Conservation (phyloP, 805 yeast genomes). For the Ogataea salicorniae region DNA sequence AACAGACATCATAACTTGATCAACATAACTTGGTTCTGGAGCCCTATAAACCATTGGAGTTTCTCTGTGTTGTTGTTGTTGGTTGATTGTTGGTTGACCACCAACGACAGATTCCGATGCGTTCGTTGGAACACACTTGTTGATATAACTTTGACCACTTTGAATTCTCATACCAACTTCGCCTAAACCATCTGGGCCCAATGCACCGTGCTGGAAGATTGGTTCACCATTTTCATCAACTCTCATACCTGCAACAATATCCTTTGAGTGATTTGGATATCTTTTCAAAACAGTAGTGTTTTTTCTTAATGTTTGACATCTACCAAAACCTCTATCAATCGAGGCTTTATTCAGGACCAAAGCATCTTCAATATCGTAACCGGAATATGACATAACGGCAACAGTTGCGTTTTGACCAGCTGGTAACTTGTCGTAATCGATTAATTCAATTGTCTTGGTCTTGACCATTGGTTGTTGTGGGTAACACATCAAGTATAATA, state of each 20-base stretch:
- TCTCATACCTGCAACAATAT: constrained; percentile 86
- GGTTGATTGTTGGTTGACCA: constrained; percentile 24
- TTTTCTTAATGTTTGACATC: constrained; percentile 93
- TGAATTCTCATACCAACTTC: constrained; percentile 90
- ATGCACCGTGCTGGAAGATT: constrained; percentile 75
- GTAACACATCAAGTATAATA: constrained; percentile 92
- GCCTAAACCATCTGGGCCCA: constrained; percentile 95
- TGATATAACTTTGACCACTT: constrained; percentile 90
- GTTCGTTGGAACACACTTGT: constrained; percentile 87
- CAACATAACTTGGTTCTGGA: constrained; percentile 93
- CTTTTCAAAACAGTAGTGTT: constrained; percentile 85
- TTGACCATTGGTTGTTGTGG: constrained; percentile 99
- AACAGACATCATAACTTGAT: constrained; percentile 96
- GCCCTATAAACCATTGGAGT: constrained; percentile 89
- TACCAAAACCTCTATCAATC: constrained; percentile 93
- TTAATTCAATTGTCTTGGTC: constrained; percentile 92
- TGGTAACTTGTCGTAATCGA: constrained; percentile 92
- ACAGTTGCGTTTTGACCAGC: constrained; percentile 99
- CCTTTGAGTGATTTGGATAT: constrained; percentile 91
- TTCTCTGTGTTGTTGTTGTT: constrained; percentile 62
- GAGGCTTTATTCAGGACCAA: constrained; percentile 90
- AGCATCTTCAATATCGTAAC: constrained; percentile 99
- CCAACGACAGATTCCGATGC: constrained; percentile 63
- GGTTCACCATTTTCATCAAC: constrained; percentile 78
- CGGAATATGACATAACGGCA: constrained; percentile 98